Evolutionary conservation across 192 early-diverging fungal genomes (phyloP), one percentile per base, ranked within the genome.

Genomic region (Coemansia aciculifera): DNA sequence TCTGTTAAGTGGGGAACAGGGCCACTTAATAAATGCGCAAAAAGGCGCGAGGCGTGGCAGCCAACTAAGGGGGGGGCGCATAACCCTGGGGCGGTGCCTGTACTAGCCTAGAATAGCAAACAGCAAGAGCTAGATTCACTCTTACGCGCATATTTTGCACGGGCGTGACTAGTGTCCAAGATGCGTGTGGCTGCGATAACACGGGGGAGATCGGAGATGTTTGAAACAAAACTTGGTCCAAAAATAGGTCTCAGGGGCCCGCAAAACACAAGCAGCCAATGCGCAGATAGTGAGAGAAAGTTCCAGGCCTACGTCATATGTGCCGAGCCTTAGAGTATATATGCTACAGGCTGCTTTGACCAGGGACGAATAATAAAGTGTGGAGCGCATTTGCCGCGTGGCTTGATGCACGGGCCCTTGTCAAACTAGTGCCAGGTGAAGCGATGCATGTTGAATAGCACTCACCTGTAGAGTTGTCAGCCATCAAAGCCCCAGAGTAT

Each of bases 101-200:
- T 10, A 23, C 48, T 12, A 51, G 48, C 48, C 48, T n/a, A 44
- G 42, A 44, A 3, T 44, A 13, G 15, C 15, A 6, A 44, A 27
- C 27, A 2, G 42, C 13, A 9, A 2, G 11, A 54, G 27, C 51
- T 31, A 54, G 51, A 54, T 11, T 31, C 51, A 15, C 51, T 31
- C 51, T 29, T 31, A 19, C 27, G 3, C 12, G 49, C 24, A 48
- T 21, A 48, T 48, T 48, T 48, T 40, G 10, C 12, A 19, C 0
- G 19, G 19, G 19, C 5, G 46, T 48, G 19, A 48, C 46, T 48
- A 19, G 17, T 23, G 46, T 31, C 27, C 51, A 24, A 54, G 27
- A 54, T 54, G 23, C 51, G 51, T 31, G 51, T 54, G 51, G 51
- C 51, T 54, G 23, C 2, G 9, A 54, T n/a, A 51, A 44, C 42